Conservation (phyloP, 2,329 filamentous ascomycete genomes). For the Metarhizium sp. region DNA sequence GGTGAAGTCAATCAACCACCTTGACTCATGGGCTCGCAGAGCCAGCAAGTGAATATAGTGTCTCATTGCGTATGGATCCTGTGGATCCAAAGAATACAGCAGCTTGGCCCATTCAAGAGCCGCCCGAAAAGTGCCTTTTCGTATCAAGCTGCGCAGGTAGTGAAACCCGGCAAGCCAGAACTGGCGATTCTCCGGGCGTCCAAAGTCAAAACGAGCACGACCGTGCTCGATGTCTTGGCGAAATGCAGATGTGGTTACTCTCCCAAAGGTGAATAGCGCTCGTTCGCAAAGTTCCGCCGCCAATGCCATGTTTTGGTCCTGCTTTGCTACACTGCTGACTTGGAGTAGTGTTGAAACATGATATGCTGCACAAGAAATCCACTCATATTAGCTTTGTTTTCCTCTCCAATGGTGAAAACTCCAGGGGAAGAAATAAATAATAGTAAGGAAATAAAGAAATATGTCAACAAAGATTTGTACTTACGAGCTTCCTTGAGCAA, state of each 20-base stretch:
- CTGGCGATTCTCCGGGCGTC: constrained; percentile 78
- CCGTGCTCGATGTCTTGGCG: constrained; percentile 66
- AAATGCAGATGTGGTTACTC: constrained; percentile 77
- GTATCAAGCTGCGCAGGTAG: constrained; percentile 75
- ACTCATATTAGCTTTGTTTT: constrained; percentile 26
- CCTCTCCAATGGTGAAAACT: too few species aligned
- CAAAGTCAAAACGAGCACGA: constrained; percentile 71
- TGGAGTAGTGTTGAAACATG: constrained; percentile 91
- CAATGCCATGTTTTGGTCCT: constrained; percentile 79
- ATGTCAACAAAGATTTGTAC: constrained; percentile 9
- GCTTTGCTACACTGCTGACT: constrained; percentile 83
- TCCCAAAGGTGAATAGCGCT: constrained; percentile 87
- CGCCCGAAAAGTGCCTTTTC: constrained; percentile 90
- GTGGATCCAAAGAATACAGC: constrained; percentile 62
- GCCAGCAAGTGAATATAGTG: constrained; percentile 78
- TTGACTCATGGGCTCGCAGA: constrained; percentile 71
- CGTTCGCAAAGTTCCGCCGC: constrained; percentile 83
- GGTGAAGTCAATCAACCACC: constrained; percentile 65
- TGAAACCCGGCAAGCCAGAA: constrained; percentile 85
- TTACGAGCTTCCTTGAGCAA: constrained; percentile 44
- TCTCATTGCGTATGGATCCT: constrained; percentile 75
- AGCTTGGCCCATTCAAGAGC: constrained; percentile 91
- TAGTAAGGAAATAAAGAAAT: neutral
- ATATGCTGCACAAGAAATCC: constrained; percentile 58
- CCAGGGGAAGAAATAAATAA: too few species aligned